These are phyloP conservation scores for Pisolithus tinctorius DNA, from an alignment of 768 basidiomycete genomes.

Conservation along the genomic window DNA sequence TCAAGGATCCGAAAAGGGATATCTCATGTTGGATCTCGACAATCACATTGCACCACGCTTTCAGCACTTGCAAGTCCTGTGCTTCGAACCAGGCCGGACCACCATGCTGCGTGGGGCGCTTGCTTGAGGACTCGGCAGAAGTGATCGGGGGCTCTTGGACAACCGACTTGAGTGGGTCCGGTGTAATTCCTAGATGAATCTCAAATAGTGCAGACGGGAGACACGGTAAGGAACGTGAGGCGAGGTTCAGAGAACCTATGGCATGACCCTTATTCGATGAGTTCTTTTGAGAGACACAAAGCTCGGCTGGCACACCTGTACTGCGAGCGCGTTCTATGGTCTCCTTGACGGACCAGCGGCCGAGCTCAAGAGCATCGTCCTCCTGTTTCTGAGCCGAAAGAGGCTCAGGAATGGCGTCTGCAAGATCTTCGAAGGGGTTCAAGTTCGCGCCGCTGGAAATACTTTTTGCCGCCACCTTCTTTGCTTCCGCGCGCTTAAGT, in stretches of 20 bases:
- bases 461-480: conserved; percentile 39
- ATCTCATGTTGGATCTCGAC: conserved; percentile 76
- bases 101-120: conserved; percentile 36
- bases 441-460: conserved; percentile 19
- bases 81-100: conserved; percentile 74
- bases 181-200: conserved; percentile 69
- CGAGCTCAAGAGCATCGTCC: conserved; percentile 41
- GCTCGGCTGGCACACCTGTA: conserved; percentile 50
- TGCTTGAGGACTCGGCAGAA: conserved; percentile 30
- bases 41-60: conserved; percentile 78
- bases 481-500: conserved; percentile 69
- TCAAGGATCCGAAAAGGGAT: conserved; percentile 77
- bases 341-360: conserved; percentile 63
- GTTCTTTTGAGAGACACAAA: conserved; percentile 32
- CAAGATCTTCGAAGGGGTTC: conserved; percentile 36
- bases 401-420: conserved; percentile 39
- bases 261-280: conserved; percentile 38
- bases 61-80: conserved; percentile 68
- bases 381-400: conserved; percentile 32
- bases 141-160: conserved; percentile 50
- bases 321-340: conserved; percentile 72
- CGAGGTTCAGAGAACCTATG: conserved; percentile 69
- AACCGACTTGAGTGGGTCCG: conserved; percentile 61
- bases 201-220: conserved; percentile 75
- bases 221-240: conserved; percentile 65